A percentile compares a stretch with the other conserved stretches of the same genome.
Evolutionary conservation across 345 rosid genomes (phyloP).

Genomic region (Boechera stricta): DNA sequence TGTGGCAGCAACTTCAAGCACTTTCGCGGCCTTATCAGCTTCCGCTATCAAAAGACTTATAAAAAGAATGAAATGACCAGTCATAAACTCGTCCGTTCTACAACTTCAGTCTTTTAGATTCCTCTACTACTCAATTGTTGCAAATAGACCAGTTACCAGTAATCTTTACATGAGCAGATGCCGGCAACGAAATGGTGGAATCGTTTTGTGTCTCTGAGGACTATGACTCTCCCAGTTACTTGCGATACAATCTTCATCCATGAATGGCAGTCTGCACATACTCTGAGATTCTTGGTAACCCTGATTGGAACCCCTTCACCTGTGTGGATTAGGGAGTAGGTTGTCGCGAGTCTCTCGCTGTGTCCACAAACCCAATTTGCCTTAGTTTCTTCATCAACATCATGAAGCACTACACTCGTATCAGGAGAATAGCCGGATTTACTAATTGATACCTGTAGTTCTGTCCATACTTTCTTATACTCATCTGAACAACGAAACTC

Average conservation of each 20-base stretch:
- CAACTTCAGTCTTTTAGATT: background rate
- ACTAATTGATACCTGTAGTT: slow-evolving; percentile 49
- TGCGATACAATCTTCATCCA: slow-evolving; percentile 53
- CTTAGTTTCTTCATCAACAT: slow-evolving; percentile 63
- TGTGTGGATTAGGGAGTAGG: slow-evolving; percentile 51
- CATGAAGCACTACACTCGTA: slow-evolving; percentile 57
- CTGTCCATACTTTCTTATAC: slow-evolving; percentile 46
- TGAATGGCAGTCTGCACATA: slow-evolving; percentile 62
- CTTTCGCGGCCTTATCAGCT: slow-evolving; percentile 36
- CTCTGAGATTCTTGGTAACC: slow-evolving; percentile 67
- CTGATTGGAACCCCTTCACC: slow-evolving; percentile 53
- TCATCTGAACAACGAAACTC: slow-evolving; percentile 52
- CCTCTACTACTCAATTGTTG: slow-evolving; percentile 11
- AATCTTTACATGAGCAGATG: slow-evolving; percentile 64
- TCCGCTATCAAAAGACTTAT: too few species aligned
- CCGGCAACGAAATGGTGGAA: slow-evolving; percentile 65
- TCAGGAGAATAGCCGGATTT: slow-evolving; percentile 51
- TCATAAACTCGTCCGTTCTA: background rate
- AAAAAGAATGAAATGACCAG: too few species aligned
- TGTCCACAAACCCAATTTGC: slow-evolving; percentile 59
- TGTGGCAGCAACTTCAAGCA: slow-evolving; percentile 63
- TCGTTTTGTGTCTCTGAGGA: slow-evolving; percentile 67
- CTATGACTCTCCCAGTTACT: slow-evolving; percentile 52
- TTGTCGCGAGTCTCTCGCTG: slow-evolving; percentile 65
- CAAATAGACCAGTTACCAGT: slow-evolving; percentile 47